These are phyloP conservation scores for Coriolopsis trogii DNA, from an alignment of 1,284 basidiomycete species.

Conservation along the genomic window DNA sequence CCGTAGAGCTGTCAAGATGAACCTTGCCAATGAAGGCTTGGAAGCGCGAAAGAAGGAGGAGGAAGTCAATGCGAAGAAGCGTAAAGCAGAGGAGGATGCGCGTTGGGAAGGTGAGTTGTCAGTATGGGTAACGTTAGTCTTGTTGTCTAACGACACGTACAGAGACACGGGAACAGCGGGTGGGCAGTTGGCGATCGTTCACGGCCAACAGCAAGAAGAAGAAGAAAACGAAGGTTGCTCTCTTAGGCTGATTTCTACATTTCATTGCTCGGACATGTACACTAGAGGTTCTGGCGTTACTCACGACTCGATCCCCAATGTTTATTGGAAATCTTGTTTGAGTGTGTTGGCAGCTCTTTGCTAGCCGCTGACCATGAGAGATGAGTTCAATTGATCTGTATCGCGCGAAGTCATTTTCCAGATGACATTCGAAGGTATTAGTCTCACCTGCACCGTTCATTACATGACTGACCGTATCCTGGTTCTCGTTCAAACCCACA, in stretches of 20 bases:
- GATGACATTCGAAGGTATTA: no score
- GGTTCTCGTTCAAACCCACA: no score
- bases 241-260: constrained; percentile 59
- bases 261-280: no score
- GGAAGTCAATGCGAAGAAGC: constrained; percentile 70
- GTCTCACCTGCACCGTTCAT: no score
- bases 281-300: no score
- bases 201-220: constrained; percentile 55
- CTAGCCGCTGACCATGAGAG: no score
- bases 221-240: constrained; percentile 71
- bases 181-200: constrained; percentile 82
- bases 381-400: no score
- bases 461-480: no score
- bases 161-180: constrained; percentile 78
- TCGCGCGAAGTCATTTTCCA: no score
- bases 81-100: constrained; percentile 82
- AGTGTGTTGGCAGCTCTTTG: no score
- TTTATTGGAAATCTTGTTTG: no score
- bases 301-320: no score
- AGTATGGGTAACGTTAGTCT: neutral
- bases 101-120: constrained; percentile 73
- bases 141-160: constrained; percentile 8
- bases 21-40: constrained; percentile 82
- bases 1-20: constrained; percentile 83
- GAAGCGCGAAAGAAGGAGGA: constrained; percentile 86